phyloP scores from a whole-genome alignment of 1,284 basidiomycete genomes.

The Pisolithus thermaeus region DNA sequence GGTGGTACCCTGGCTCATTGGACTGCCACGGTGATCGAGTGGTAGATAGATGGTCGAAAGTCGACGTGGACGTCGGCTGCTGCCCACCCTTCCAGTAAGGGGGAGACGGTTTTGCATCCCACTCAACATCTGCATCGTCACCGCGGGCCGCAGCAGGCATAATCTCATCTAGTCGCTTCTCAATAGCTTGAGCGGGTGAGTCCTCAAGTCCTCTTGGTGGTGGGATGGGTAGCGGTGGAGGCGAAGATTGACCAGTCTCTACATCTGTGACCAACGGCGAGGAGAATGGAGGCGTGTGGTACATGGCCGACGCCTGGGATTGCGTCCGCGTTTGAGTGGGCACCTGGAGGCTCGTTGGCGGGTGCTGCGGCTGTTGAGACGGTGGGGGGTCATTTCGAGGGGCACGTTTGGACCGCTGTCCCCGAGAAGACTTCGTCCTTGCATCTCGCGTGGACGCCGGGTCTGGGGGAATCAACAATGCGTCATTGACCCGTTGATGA shows the following conservation, averaged over 20 bases:
- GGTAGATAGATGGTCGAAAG: not conserved
- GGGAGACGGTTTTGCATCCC: not conserved
- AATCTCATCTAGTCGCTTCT: slow-evolving; percentile 24
- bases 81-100: not conserved
- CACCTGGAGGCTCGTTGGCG: not conserved
- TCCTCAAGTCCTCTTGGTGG: slow-evolving; percentile 22
- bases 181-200: slow-evolving; percentile 14
- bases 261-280: slow-evolving; percentile 15
- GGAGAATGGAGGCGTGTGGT: slow-evolving; percentile 22
- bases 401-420: slow-evolving; percentile 15
- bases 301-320: not conserved
- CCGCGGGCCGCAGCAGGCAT: slow-evolving; percentile 16
- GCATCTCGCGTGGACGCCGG: slow-evolving; percentile 22
- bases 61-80: not conserved
- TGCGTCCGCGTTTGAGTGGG: not conserved
- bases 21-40: not conserved
- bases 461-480: slow-evolving; percentile 24
- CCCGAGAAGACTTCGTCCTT: slow-evolving; percentile 20
- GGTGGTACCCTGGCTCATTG: not conserved
- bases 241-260: slow-evolving; percentile 20
- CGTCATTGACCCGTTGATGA: slow-evolving; percentile 15
- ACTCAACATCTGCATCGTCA: slow-evolving; percentile 1
- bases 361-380: slow-evolving; percentile 15
- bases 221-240: slow-evolving; percentile 25
- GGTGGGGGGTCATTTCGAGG: slow-evolving; percentile 6